A percentile compares a stretch with the other conserved stretches of the same genome.
These are phyloP conservation scores for Ophiostoma australiae DNA, from an alignment of 2,329 filamentous ascomycete species.

Conservation along the genomic window DNA sequence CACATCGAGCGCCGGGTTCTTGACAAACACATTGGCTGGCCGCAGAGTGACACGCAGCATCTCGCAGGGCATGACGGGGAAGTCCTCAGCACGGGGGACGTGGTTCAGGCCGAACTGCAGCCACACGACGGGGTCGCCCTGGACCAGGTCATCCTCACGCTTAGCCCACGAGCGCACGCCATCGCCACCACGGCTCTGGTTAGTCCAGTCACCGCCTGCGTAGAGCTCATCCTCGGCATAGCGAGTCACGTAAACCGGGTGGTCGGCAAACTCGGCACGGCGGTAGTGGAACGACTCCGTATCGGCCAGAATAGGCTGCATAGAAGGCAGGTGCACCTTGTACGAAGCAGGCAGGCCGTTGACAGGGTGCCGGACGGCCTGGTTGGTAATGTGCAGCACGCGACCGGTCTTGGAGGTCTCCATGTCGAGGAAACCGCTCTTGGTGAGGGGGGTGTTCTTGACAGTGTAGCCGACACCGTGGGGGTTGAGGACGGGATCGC, in stretches of 20 bases:
- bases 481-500: slow-evolving; percentile 42
- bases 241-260: slow-evolving; percentile 44
- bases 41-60: slow-evolving; percentile 48
- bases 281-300: slow-evolving; percentile 38
- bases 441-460: slow-evolving; percentile 40
- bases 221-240: slow-evolving; percentile 42
- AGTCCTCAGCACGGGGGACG: slow-evolving; percentile 61
- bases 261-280: slow-evolving; percentile 42
- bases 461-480: slow-evolving; percentile 47
- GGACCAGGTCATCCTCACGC: slow-evolving; percentile 38
- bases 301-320: slow-evolving; percentile 43
- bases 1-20: slow-evolving; percentile 49
- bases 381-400: slow-evolving; percentile 47
- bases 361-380: slow-evolving; percentile 39
- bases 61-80: slow-evolving; percentile 64
- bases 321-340: slow-evolving; percentile 44
- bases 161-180: slow-evolving; percentile 36
- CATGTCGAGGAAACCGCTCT: slow-evolving; percentile 46
- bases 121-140: slow-evolving; percentile 48
- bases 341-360: slow-evolving; percentile 44
- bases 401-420: slow-evolving; percentile 50
- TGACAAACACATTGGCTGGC: slow-evolving; percentile 50
- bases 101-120: slow-evolving; percentile 59
- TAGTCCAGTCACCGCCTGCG: slow-evolving; percentile 41
- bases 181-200: slow-evolving; percentile 44